Conservation (phyloP, 192 early-diverging fungal species). For the Gonapodya sp. region DNA sequence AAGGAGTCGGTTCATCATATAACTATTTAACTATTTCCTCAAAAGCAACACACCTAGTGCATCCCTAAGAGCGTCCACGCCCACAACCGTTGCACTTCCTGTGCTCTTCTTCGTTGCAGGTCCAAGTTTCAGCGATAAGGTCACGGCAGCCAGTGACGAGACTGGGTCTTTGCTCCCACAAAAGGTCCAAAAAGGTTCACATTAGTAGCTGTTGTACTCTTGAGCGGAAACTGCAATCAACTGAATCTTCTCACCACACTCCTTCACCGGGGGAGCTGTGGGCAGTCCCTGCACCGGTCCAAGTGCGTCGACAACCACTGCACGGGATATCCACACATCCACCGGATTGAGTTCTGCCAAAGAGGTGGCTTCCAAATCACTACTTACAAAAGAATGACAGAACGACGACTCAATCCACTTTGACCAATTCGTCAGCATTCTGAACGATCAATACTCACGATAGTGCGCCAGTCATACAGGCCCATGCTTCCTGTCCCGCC, state of each 20-base stretch:
- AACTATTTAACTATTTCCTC: not conserved
- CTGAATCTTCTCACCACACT: not conserved
- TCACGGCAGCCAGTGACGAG: too few species aligned
- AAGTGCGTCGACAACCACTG: not conserved
- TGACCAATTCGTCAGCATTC: not conserved
- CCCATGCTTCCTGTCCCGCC: not conserved
- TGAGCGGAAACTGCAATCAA: too few species aligned
- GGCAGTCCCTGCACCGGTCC: not conserved
- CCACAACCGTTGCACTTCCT: not conserved
- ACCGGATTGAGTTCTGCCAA: not conserved
- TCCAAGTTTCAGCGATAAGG: not conserved
- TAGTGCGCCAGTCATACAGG: not conserved
- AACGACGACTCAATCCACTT: not conserved
- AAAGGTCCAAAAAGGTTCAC: too few species aligned
- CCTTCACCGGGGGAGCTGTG: not conserved
- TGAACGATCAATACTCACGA: not conserved
- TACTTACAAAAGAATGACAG: not conserved
- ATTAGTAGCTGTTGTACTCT: too few species aligned
- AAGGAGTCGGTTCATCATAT: not conserved
- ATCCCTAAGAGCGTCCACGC: not conserved
- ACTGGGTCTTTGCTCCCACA: too few species aligned
- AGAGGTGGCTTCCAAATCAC: not conserved
- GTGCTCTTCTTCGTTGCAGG: not conserved
- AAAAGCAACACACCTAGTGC: not conserved
- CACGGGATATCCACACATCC: not conserved